Conservation (phyloP, 352 stramenopile species). For the Phytophthora litchii region DNA sequence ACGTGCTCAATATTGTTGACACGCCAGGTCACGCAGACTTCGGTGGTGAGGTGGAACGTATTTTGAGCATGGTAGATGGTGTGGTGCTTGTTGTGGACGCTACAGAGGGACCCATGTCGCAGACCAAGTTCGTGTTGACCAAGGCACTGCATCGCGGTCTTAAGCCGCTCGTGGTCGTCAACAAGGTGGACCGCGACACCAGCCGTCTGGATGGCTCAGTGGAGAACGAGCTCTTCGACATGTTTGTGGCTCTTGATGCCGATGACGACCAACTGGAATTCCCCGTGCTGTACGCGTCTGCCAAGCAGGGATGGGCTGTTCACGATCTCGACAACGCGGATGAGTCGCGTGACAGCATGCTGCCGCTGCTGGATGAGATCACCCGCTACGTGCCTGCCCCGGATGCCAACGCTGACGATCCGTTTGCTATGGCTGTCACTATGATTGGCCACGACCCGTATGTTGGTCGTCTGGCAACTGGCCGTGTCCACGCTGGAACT, state of each 20-base stretch:
- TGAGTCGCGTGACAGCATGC: slow-evolving; percentile 88
- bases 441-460: slow-evolving; percentile 98
- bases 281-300: slow-evolving; percentile 95
- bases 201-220: slow-evolving; percentile 93
- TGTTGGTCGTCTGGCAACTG: slow-evolving; percentile 97
- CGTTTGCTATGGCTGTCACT: slow-evolving; percentile 96
- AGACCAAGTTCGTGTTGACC: slow-evolving; percentile 99
- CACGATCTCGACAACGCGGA: slow-evolving; percentile 79
- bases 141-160: slow-evolving; percentile 94
- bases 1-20: slow-evolving; percentile 98
- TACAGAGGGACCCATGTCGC: slow-evolving; percentile 96
- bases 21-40: slow-evolving; percentile 99
- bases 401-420: slow-evolving; percentile 69
- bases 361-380: slow-evolving; percentile 97
- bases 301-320: slow-evolving; percentile 96
- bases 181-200: slow-evolving; percentile 97
- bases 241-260: slow-evolving; percentile 95
- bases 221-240: slow-evolving; percentile 97
- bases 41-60: slow-evolving; percentile 97
- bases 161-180: slow-evolving; percentile 97
- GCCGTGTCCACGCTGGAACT: slow-evolving; percentile 93
- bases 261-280: slow-evolving; percentile 97
- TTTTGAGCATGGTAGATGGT: slow-evolving; percentile 97
- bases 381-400: slow-evolving; percentile 94
- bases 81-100: slow-evolving; percentile 98